Conservation (phyloP, 768 basidiomycete species). For the Favolaschia claudopus region DNA sequence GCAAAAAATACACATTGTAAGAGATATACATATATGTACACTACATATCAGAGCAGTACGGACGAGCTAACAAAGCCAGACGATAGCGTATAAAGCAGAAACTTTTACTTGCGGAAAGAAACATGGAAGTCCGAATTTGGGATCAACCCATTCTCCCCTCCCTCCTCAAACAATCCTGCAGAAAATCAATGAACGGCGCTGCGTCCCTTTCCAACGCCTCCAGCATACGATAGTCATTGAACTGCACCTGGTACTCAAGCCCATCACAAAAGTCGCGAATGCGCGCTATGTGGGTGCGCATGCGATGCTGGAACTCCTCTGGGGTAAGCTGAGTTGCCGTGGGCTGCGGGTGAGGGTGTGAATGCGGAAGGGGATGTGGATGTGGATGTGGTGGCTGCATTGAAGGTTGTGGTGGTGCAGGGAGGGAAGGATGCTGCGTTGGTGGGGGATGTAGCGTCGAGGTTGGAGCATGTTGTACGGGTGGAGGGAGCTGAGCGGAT, state of each 20-base stretch:
- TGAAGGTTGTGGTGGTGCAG: neutral
- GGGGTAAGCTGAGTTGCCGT: neutral
- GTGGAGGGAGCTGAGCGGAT: too few relatives aligned
- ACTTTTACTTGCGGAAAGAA: too few relatives aligned
- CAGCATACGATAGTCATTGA: slow-evolving; percentile 52
- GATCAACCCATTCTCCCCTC: too few relatives aligned
- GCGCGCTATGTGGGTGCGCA: slow-evolving; percentile 50
- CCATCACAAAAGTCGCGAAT: slow-evolving; percentile 55
- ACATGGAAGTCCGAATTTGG: too few relatives aligned
- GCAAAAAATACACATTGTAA: too few relatives aligned
- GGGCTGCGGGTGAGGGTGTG: neutral
- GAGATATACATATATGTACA: too few relatives aligned
- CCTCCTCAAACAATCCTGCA: slow-evolving; percentile 47
- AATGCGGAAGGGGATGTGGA: neutral
- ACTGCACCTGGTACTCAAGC: slow-evolving; percentile 55
- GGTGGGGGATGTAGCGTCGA: neutral
- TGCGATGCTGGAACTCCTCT: slow-evolving; percentile 38
- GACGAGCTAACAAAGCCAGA: too few relatives aligned
- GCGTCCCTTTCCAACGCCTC: slow-evolving; percentile 51
- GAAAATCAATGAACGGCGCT: slow-evolving; percentile 45
- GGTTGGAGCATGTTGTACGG: too few relatives aligned
- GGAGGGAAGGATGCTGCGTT: neutral
- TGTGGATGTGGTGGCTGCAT: neutral
- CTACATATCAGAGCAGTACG: too few relatives aligned
- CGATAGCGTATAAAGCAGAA: too few relatives aligned